Base-by-base conservation (phyloP, 495 filamentous ascomycete species). In the Podospora anserina region DNA sequence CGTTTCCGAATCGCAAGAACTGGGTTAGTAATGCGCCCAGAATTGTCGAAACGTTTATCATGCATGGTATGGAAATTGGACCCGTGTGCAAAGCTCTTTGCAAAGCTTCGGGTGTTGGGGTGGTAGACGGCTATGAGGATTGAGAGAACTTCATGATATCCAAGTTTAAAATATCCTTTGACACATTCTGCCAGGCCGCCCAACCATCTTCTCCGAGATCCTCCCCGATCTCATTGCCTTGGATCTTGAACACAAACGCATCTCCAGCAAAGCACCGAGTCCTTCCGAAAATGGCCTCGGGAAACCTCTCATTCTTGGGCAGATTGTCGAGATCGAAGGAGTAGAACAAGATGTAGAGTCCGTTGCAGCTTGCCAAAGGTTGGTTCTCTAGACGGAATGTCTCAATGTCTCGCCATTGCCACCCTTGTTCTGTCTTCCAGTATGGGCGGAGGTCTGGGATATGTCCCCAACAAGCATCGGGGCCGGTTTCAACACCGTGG, bases 221-320 rank as follows among this genome's bases (percentile, higher is more conserved):
- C 3, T 16, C n/a, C 4, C 20, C 20, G 15, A 61, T 23, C 20
- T 28, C 58, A 16, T 28, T 27, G 2, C 58, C 58, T 23, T 61
- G 26, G 23, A 61, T 16, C 58, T 27, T 61, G 23, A 61, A 26
- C 58, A 27, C 58, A 61, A 61, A 61, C 23, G 58, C 58, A 61
- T 61, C 58, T 6, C 58, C 58, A 5, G 58, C 58, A 9, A 61
- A 61, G 18, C 6, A 27, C 18, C 58, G 19, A 5, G n/a, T 30
- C 58, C 58, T 23, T 20, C 23, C 58, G 58, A 15, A 61, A 1
- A 61, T 30, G 6, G 58, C 58, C 58, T 61, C 19, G 11, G 58
- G 58, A 20, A 27, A 61, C 13, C 20, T 61, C 23, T 16, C 19
- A 23, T 61, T 61, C 20, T 61, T 16, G 7, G 58, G 58, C 19